Evolutionary conservation across 768 basidiomycete species (phyloP), one percentile per base, ranked within the genome.

Genomic region (Termitomyces eurrhizus): DNA sequence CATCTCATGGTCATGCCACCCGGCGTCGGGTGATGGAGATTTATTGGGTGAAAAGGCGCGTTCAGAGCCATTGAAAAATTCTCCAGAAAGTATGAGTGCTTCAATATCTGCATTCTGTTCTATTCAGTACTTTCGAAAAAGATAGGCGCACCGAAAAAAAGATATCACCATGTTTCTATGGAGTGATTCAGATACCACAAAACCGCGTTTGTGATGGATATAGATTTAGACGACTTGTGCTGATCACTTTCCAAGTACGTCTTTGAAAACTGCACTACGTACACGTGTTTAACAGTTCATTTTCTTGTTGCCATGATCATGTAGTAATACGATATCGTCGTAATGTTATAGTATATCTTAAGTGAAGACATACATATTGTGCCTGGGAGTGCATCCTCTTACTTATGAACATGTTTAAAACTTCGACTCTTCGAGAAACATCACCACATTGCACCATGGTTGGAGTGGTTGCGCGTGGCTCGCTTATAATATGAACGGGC

Each of bases 31-130:
- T 12, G 88, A 86, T 14, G 81, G 80, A n/a, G 87, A 77, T 62
- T 88, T 82, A 13, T 74, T 72, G 3, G 91, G 89, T 3, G 90
- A 90, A 3, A 81, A 80, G 2, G 88, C 82, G 9, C 83, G 79
- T 1, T 76, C 72, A 16, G 72, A 60, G 4, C 80, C 78, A 45
- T 80, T 81, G 73, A 92, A 92, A 42, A 93, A 80, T 64, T 85
- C 84, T 44, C 92, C 92, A 14, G 92, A 92, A 41, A 72, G 66
- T 16, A 72, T 64, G 2, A 72, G 63, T 3, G 69, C 68, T 63
- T 72, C 70, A 21, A 72, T 66, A 58, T 72, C 67, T 60, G 68
- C 66, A 49, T 65, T 60, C 70, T 72, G 56, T 48, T 39, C 14
- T 48, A 54, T 46, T 65, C 33, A 61, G 60, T 26, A 49, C 42